Evolutionary conservation across 331 rosid species (phyloP).

Genomic region (Malus hybrid): DNA sequence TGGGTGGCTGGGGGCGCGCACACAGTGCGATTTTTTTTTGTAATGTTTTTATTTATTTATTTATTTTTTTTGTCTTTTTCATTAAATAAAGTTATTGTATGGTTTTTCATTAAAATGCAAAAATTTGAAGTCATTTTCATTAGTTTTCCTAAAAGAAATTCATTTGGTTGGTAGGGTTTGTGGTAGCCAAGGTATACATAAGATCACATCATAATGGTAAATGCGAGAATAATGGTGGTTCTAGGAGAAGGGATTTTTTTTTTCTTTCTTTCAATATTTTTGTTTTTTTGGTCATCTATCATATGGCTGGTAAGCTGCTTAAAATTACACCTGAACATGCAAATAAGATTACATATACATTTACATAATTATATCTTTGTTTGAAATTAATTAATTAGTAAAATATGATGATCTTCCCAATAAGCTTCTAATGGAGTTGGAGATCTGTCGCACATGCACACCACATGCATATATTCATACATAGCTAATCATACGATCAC

Average conservation of each 20-base stretch:
- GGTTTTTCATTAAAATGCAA: too few species aligned
- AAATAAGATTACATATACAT: neutral
- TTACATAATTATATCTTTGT: neutral
- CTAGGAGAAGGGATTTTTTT: neutral
- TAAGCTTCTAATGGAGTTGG: neutral
- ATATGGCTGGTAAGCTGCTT: too few species aligned
- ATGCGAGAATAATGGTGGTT: neutral
- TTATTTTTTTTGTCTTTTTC: too few species aligned
- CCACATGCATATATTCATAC: conserved; percentile 28
- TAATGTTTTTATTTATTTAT: too few species aligned
- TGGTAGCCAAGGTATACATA: neutral
- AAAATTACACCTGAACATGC: too few species aligned
- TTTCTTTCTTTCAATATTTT: neutral
- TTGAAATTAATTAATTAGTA: neutral
- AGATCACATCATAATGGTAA: neutral
- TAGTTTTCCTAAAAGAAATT: too few species aligned
- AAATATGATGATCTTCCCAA: neutral
- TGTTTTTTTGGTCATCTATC: too few species aligned
- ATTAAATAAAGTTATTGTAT: too few species aligned
- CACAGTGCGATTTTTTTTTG: too few species aligned
- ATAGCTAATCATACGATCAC: conserved; percentile 8
- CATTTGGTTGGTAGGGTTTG: conserved; percentile 4
- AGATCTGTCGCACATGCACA: conserved; percentile 35
- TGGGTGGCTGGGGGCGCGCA: too few species aligned
- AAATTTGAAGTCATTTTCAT: too few species aligned